phyloP scores from a whole-genome alignment of 352 stramenopile genomes.

The Saprolegnia diclina region DNA sequence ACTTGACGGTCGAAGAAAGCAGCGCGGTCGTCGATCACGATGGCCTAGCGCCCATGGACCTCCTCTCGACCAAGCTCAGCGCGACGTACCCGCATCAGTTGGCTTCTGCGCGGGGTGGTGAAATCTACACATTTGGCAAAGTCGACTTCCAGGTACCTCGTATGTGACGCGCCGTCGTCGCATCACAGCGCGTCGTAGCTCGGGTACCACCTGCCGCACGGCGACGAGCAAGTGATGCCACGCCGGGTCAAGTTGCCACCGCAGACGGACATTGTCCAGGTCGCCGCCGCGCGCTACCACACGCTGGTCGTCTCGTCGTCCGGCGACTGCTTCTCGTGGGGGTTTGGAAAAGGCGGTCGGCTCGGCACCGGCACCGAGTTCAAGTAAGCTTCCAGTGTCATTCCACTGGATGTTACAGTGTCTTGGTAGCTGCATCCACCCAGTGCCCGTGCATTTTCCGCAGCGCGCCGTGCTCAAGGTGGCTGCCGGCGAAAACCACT shows the following conservation, averaged over 20 bases:
- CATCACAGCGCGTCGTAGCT: slow-evolving; percentile 36
- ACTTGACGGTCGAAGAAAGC: slow-evolving; percentile 16
- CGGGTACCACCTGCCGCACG: slow-evolving; percentile 76
- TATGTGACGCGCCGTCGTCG: background rate
- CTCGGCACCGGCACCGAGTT: slow-evolving; percentile 71
- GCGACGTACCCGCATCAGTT: slow-evolving; percentile 25
- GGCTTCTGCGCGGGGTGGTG: slow-evolving; percentile 27
- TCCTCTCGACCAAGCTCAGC: slow-evolving; percentile 37
- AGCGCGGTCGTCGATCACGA: slow-evolving; percentile 35
- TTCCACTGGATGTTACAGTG: background rate
- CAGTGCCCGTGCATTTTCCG: slow-evolving; percentile 32
- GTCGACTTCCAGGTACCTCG: slow-evolving; percentile 69
- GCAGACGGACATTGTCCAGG: slow-evolving; percentile 45
- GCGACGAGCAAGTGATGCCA: slow-evolving; percentile 60
- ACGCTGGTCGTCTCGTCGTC: slow-evolving; percentile 57
- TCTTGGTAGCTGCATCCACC: slow-evolving; percentile 52
- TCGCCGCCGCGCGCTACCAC: slow-evolving; percentile 78
- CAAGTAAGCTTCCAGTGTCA: slow-evolving; percentile 40
- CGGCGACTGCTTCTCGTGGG: slow-evolving; percentile 73
- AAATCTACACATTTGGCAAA: slow-evolving; percentile 82
- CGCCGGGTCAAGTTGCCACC: slow-evolving; percentile 55
- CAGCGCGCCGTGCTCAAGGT: slow-evolving; percentile 60
- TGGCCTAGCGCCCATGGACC: slow-evolving; percentile 54
- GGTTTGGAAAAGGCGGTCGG: slow-evolving; percentile 73
- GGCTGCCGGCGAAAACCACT: slow-evolving; percentile 75